phyloP scores from a whole-genome alignment of 192 early-diverging fungal genomes.

The Podila minutissima region DNA sequence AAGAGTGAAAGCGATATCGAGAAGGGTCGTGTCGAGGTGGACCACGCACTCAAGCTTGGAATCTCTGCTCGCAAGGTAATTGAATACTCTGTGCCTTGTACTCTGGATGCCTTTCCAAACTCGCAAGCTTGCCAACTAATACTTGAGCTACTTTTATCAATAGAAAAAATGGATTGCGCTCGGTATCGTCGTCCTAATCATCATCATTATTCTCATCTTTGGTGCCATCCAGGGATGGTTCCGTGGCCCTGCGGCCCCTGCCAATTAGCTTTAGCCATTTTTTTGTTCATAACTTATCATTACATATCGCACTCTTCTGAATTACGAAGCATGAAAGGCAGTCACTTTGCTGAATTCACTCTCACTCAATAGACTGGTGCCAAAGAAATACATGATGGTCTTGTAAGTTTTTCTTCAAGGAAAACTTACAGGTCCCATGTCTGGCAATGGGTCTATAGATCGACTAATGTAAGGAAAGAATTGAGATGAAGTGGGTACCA shows the following conservation, averaged over 20 bases:
- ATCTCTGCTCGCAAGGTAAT: slow-evolving; percentile 33
- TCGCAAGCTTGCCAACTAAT: not conserved
- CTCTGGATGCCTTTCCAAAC: not conserved
- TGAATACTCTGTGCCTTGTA: not conserved
- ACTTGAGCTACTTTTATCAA: not conserved
- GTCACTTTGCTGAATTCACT: too few species aligned
- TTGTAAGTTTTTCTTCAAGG: too few species aligned
- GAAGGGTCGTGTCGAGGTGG: slow-evolving; percentile 22
- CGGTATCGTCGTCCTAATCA: slow-evolving; percentile 22
- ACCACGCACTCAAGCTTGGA: not conserved
- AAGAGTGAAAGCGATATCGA: slow-evolving; percentile 30
- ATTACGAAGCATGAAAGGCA: too few species aligned
- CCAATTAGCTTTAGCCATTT: too few species aligned
- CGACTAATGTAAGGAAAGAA: too few species aligned
- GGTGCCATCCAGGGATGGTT: slow-evolving; percentile 42
- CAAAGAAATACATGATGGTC: too few species aligned
- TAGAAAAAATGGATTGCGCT: slow-evolving; percentile 44
- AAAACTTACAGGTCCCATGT: too few species aligned
- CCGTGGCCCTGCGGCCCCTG: not conserved
- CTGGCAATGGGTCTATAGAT: too few species aligned
- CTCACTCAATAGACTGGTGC: too few species aligned
- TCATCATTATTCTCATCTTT: slow-evolving; percentile 31
- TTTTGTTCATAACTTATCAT: too few species aligned
- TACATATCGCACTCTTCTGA: too few species aligned
- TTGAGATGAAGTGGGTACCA: too few species aligned